Evolutionary conservation across 192 early-diverging fungal genomes (phyloP), one percentile per base, ranked within the genome.

Genomic region (Phycomyces nitens): DNA sequence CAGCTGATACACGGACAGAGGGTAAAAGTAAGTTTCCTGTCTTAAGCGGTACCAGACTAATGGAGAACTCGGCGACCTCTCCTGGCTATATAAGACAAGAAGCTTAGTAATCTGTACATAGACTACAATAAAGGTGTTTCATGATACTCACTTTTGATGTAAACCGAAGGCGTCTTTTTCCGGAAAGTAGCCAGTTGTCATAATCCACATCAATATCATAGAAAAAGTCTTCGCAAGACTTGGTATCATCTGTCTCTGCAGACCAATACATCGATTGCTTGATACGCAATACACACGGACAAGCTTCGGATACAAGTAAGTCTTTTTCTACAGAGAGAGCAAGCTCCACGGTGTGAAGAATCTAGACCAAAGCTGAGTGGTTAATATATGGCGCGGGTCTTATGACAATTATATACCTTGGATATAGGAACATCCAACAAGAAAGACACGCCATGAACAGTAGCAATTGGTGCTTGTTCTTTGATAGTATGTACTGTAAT

Each of bases 131-230:
- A 14, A 39, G 20, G 3, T n/a, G 18, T 20, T 47, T 34, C 23
- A 38, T 12, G 12, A 11, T 29, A 1, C 24, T 6, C 72, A 89
- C 87, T 79, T 89, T 80, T 7, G 84, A 75, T 27, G 26, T 26
- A 60, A 89, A 84, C 21, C 74, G 61, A 41, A 82, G 55, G 68
- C 85, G 84, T 55, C 76, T 80, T 56, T 84, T 82, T 5, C 88
- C 88, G 22, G 85, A 78, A 21, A 89, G 59, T 3, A 89, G 47
- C 88, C 88, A 89, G 63, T 85, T 84, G 29, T 85, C 79, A 57
- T 87, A 80, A 59, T 89, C 87, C 0, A 82, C 79, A 39, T 80
- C 53, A 63, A 89, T 81, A 18, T 89, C 85, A 59, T 85, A 89
- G 55, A 61, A 76, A 44, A 82, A 80, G 34, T 82, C 82, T 18